A percentile compares a stretch with the other conserved stretches of the same genome.
These are phyloP conservation scores for Lumnitzera racemosa DNA, from an alignment of 345 rosid genomes.

Conservation along the genomic window DNA sequence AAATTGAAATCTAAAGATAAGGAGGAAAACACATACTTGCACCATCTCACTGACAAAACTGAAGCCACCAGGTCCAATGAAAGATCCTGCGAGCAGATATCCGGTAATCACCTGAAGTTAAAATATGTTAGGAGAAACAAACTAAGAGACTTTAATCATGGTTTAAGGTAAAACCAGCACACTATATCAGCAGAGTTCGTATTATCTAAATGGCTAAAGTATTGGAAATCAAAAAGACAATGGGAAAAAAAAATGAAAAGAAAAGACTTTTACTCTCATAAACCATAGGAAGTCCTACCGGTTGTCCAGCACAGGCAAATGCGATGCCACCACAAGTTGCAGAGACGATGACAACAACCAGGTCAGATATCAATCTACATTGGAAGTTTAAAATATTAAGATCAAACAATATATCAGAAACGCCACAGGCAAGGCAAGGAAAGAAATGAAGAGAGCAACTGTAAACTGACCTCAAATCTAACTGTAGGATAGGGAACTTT, in stretches of 20 bases:
- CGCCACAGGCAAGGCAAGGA: background rate
- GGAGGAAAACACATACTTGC: constrained; percentile 52
- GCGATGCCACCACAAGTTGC: constrained; percentile 99
- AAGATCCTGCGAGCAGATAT: constrained; percentile 82
- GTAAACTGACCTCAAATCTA: constrained; percentile 65
- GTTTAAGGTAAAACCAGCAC: constrained; percentile 5
- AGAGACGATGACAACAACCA: constrained; percentile 94
- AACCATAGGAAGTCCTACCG: constrained; percentile 38
- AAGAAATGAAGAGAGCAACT: background rate
- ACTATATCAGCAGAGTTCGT: background rate
- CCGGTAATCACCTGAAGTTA: constrained; percentile 79
- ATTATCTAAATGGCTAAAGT: background rate
- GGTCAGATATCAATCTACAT: constrained; percentile 91
- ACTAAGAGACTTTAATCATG: background rate
- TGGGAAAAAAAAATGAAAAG: constrained; percentile 4
- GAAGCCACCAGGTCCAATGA: constrained; percentile 94
- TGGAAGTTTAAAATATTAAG: constrained; percentile 12
- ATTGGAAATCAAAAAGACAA: constrained; percentile 5
- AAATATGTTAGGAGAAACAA: constrained; percentile 9
- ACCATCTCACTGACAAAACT: constrained; percentile 95
- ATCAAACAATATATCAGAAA: constrained; percentile 8
- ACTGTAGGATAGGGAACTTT: constrained; percentile 87
- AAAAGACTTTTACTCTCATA: no score
- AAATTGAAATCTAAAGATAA: background rate
- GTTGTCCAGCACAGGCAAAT: constrained; percentile 98